Evolutionary conservation across 768 basidiomycete species (phyloP), one percentile per base, ranked within the genome.

Genomic region (Polyporus arcularius): DNA sequence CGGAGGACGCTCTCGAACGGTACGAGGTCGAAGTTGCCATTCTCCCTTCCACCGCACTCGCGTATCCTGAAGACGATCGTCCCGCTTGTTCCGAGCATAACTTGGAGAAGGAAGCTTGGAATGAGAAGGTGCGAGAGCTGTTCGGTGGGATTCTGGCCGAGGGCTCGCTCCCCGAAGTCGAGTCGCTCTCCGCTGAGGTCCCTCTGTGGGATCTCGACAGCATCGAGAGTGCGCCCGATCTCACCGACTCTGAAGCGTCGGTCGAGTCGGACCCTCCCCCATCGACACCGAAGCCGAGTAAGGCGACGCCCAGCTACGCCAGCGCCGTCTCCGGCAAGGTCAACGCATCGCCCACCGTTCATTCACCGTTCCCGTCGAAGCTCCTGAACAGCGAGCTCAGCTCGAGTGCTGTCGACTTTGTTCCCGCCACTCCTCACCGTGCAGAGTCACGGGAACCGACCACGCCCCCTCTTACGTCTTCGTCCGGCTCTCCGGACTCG

Each of bases 181-280:
- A 68, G 30, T 47, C 60, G 11, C 57, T 59, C 18, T 50, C 58
- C 35, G 56, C 53, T 5, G 65, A 61, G 30, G 58, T 48, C 41
- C 66, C 55, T 47, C 51, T 68, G 26, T 72, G 68, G 70, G 64
- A 69, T 46, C 55, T 67, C 35, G 55, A 59, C 50, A 55, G 46
- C 28, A 32, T 66, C 28, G 65, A 68, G 47, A 50, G 57, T 14
- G 56, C 53, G 12, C 49, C 66, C 10, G 67, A 64, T 28, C 73
- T 78, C 45, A 78, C 77, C 11, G 78, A 79, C 53, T 82, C 81
- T 3, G 74, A 79, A 39, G 74, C 77, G 46, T 83, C 81, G 2
- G 72, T 77, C 39, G 73, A 72, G 46, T 72, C 71, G 4, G 74
- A 73, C 6, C 75, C 78, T 6, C 75, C 75, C 61, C 83, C 83